A percentile compares a stretch with the other conserved stretches of the same genome.
Conservation (phyloP, 1,284 basidiomycete genomes). For the Gomphus bonarii region DNA sequence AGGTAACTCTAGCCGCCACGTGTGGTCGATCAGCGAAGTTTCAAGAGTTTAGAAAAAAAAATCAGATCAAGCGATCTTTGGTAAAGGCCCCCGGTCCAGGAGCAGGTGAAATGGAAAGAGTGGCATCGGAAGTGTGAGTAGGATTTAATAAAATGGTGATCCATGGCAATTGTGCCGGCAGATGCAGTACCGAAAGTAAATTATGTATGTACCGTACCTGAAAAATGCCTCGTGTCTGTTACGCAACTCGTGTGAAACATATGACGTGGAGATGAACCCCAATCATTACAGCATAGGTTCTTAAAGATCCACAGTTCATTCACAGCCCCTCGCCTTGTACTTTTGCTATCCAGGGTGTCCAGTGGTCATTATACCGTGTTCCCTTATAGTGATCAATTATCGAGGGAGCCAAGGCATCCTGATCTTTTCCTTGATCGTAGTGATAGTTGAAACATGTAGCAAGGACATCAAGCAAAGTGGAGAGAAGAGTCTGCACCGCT, state of each 20-base stretch:
- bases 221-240: neutral
- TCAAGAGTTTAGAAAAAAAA: neutral
- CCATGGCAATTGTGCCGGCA: neutral
- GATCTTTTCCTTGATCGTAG: neutral
- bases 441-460: neutral
- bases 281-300: neutral
- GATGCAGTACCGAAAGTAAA: neutral
- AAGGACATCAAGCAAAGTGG: neutral
- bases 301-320: neutral
- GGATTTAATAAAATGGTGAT: neutral
- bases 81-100: neutral
- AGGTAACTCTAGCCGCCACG: neutral
- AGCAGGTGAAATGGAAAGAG: neutral
- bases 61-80: neutral
- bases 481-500: neutral
- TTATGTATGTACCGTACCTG: neutral
- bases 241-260: neutral
- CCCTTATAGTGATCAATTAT: neutral
- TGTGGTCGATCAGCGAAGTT: neutral
- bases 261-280: neutral
- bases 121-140: neutral
- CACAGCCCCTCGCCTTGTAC: neutral
- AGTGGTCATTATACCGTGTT: neutral
- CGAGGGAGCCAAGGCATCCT: neutral
- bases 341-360: neutral